Percentiles rank a stretch among this genome's conserved stretches.
Evolutionary conservation across 2,329 filamentous ascomycete genomes (phyloP).

Genomic region (Zopfia rhizophila): DNA sequence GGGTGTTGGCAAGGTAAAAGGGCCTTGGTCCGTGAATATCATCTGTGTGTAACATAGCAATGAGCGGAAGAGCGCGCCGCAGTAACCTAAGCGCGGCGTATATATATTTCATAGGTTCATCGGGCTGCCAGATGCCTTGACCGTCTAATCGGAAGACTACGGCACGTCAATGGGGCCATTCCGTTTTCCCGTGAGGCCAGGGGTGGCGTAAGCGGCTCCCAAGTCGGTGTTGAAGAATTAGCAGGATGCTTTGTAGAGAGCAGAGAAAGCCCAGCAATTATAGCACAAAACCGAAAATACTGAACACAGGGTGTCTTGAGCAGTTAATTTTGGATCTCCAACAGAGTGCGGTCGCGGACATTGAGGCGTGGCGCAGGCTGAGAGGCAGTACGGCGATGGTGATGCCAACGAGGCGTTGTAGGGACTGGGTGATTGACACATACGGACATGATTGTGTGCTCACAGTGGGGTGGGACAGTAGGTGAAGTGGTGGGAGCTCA

Average conservation of each 20-base stretch:
- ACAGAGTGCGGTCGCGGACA: neutral
- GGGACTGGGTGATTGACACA: too few relatives aligned
- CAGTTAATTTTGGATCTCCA: too few relatives aligned
- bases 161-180: conserved; percentile 14
- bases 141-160: conserved; percentile 8
- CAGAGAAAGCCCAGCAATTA: neutral
- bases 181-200: conserved; percentile 11
- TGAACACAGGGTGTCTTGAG: neutral
- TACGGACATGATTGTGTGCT: too few relatives aligned
- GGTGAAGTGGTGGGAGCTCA: too few relatives aligned
- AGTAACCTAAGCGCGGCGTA: too few relatives aligned
- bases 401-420: neutral
- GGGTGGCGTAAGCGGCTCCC: neutral
- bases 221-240: neutral
- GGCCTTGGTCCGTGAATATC: too few relatives aligned
- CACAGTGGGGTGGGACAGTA: too few relatives aligned
- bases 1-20: too few relatives aligned
- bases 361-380: neutral
- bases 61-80: too few relatives aligned
- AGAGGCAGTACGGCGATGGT: neutral
- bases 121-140: conserved; percentile 1
- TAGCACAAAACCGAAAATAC: neutral
- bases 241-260: too few relatives aligned
- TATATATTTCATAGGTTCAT: too few relatives aligned
- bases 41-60: too few relatives aligned